Percentiles rank a stretch among this genome's conserved stretches.
Conservation (phyloP, 208 protist species). For the Histomonas meleagridis region DNA sequence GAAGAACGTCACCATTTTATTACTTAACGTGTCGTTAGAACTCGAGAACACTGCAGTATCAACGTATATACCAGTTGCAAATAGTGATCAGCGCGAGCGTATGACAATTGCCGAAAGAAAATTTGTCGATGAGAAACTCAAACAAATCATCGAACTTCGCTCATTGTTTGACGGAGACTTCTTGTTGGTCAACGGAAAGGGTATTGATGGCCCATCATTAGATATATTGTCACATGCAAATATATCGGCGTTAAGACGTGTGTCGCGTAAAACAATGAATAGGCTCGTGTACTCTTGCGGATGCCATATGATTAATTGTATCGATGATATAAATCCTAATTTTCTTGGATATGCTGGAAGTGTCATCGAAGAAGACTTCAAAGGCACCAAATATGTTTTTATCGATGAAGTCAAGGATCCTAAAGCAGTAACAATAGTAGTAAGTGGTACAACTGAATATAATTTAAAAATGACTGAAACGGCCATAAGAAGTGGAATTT, state of each 20-base stretch:
- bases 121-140: slow-evolving; percentile 15
- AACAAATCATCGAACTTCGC: not conserved
- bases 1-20: not conserved
- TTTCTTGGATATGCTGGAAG: not conserved
- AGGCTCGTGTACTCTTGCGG: not conserved
- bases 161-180: not conserved
- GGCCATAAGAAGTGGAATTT: not conserved
- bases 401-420: slow-evolving; percentile 21
- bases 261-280: not conserved
- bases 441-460: not conserved
- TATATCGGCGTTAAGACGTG: not conserved
- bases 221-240: not conserved
- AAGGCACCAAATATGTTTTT: not conserved
- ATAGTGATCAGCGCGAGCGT: not conserved
- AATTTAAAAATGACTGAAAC: not conserved
- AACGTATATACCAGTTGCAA: not conserved
- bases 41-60: not conserved
- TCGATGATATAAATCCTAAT: not conserved
- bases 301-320: not conserved
- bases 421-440: not conserved
- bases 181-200: slow-evolving; percentile 2
- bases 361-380: slow-evolving; percentile 5
- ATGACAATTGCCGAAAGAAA: not conserved
- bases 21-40: not conserved
- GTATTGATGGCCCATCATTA: not conserved